Conservation (phyloP, 2,329 filamentous ascomycete genomes). For the Ophiostoma pallidulum region DNA sequence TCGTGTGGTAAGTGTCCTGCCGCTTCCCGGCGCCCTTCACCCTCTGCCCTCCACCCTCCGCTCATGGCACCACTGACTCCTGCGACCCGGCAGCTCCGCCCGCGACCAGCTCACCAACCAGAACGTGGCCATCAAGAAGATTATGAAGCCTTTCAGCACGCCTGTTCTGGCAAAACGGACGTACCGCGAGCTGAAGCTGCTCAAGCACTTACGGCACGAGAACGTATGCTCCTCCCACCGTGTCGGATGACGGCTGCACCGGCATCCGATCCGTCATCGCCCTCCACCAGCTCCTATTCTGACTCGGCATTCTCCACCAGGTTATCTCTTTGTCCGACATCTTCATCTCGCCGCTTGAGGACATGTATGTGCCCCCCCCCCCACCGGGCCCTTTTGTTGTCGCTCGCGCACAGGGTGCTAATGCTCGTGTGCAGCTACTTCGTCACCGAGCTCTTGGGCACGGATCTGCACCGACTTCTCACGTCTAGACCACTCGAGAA, state of each 20-base stretch:
- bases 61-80: not conserved
- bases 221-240: conserved; percentile 52
- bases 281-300: too few species aligned
- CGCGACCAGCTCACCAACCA: conserved; percentile 96
- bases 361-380: conserved; percentile 61
- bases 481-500: conserved; percentile 95
- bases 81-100: conserved; percentile 62
- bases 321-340: conserved; percentile 98
- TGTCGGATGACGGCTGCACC: too few species aligned
- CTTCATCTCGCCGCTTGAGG: conserved; percentile 97
- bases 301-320: conserved; percentile 43
- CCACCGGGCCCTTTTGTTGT: not conserved
- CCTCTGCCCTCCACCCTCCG: not conserved
- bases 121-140: conserved; percentile 98
- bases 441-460: conserved; percentile 93
- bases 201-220: conserved; percentile 95
- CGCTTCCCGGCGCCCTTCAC: too few species aligned
- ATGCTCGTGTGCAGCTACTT: conserved; percentile 60
- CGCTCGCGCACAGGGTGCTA: not conserved
- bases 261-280: too few species aligned
- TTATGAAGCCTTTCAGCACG: conserved; percentile 99
- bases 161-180: conserved; percentile 95
- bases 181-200: conserved; percentile 91
- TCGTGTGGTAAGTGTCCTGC: conserved; percentile 64
- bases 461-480: conserved; percentile 88